Evolutionary conservation across 1,139 yeast species (phyloP), one percentile per base, ranked within the genome.

Genomic region (Arxiozyma slooffiae): DNA sequence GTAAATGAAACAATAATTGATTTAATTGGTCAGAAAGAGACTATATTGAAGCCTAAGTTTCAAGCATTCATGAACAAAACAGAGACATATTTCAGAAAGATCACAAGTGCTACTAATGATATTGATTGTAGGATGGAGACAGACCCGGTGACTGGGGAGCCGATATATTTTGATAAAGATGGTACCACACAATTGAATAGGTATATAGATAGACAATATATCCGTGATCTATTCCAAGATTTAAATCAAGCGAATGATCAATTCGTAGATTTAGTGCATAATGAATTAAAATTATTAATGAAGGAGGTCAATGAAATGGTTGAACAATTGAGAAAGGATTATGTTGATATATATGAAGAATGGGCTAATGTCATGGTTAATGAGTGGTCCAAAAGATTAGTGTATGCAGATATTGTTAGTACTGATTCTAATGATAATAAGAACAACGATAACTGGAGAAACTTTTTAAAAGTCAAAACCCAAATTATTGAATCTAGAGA

Each of bases 341-440:
- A 82, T 34, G 73, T 82, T 52, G 89, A 84, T 56, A 74, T 82
- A 0, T 74, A 81, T 60, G 88, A 83, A 61, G 82, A 84, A 53
- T 83, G 83, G 70, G 80, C 83, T n/a, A 89, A 83, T 50, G 75
- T 78, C 6, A 74, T 85, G 30, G 73, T 82, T 50, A 75, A 70
- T 56, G 87, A 82, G 56, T 82, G 73, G 68, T 68, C 72, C 24
- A 69, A 67, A 50, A 66, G 68, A 52, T 63, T 68, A 67, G 67
- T 67, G 11, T 64, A 61, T 48, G 56, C 61, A 2, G 69, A 65
- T 41, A 62, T 63, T 16, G 58, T 59, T 14, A 60, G 58, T 24
- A 60, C 52, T 11, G 60, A 58, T 20, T 58, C 50, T 14, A 47
- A 48, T 39, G 46, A 46, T 18, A 40, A 41, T 21, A 45, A 45